These are phyloP conservation scores for Microcyclosporella mali DNA, from an alignment of 2,329 filamentous ascomycete genomes.

Conservation along the genomic window DNA sequence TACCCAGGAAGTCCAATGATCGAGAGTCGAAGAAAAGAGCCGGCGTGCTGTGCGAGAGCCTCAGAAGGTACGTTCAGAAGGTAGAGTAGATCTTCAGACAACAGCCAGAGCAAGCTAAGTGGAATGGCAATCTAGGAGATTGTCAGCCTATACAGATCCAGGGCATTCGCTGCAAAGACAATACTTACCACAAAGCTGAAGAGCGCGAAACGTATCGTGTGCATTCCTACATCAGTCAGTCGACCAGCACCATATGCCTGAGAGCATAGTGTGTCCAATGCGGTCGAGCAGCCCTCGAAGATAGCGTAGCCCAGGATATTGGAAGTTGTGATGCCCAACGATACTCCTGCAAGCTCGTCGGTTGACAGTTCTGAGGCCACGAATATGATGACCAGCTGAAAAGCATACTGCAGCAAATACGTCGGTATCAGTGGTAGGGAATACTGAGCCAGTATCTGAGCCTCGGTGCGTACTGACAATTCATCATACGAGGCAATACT, in stretches of 20 bases:
- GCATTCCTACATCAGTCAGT: slow-evolving; percentile 44
- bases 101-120: slow-evolving; percentile 46
- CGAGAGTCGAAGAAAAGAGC: slow-evolving; percentile 45
- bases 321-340: slow-evolving; percentile 48
- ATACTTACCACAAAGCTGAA: slow-evolving; percentile 40
- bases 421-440: too few relatives aligned
- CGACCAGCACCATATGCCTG: slow-evolving; percentile 49
- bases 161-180: too few relatives aligned
- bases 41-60: slow-evolving; percentile 44
- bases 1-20: slow-evolving; percentile 49
- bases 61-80: slow-evolving; percentile 42
- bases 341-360: slow-evolving; percentile 49
- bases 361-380: slow-evolving; percentile 49
- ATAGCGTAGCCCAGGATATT: slow-evolving; percentile 50
- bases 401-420: slow-evolving; percentile 41
- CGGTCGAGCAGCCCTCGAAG: slow-evolving; percentile 48
- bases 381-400: slow-evolving; percentile 47
- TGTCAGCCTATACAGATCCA: too few relatives aligned
- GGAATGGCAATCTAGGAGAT: slow-evolving; percentile 35
- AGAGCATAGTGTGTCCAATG: slow-evolving; percentile 47
- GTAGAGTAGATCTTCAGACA: slow-evolving; percentile 41
- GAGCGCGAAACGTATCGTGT: slow-evolving; percentile 49
- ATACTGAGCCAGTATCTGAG: too few relatives aligned
- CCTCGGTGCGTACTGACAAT: too few relatives aligned
- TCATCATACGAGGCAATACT: too few relatives aligned